Evolutionary conservation across 306 rosid species (phyloP).

Genomic region (Datisca glomerata): DNA sequence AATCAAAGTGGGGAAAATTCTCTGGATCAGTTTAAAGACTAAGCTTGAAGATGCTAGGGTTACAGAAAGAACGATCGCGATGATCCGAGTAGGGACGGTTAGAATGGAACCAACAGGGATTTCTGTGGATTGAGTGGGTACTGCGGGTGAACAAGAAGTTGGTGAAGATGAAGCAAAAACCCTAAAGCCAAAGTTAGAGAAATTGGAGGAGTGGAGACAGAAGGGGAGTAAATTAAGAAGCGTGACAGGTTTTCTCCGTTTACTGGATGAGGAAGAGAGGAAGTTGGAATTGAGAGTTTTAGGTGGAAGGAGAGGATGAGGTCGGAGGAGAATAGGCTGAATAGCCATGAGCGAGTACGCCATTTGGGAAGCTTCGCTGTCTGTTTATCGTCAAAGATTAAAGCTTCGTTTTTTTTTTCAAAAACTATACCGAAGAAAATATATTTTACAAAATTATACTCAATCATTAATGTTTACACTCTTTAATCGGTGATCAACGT

Average conservation of each 20-base stretch:
- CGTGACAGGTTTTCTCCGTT: not conserved
- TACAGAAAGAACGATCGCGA: slow-evolving; percentile 23
- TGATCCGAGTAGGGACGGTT: slow-evolving; percentile 20
- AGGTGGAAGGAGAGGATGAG: not conserved
- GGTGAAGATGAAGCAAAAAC: slow-evolving; percentile 5
- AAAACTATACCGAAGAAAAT: not conserved
- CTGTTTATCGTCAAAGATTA: slow-evolving; percentile 1
- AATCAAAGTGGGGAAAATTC: not conserved
- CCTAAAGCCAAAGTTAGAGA: not conserved
- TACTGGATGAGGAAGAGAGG: slow-evolving; percentile 3
- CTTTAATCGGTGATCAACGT: too few relatives aligned
- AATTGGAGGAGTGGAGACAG: not conserved
- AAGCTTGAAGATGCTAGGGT: slow-evolving; percentile 12
- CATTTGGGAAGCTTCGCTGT: not conserved
- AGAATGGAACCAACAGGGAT: not conserved
- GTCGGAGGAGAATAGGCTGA: slow-evolving; percentile 7
- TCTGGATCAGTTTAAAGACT: slow-evolving; percentile 1
- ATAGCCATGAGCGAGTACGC: slow-evolving; percentile 10
- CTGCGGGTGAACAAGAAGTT: not conserved
- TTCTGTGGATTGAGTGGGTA: slow-evolving; percentile 1
- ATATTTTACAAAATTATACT: too few relatives aligned
- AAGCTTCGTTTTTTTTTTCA: not conserved
- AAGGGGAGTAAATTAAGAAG: not conserved
- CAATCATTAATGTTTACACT: too few relatives aligned
- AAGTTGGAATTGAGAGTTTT: not conserved